Evolutionary conservation across 1,284 basidiomycete species (phyloP).

Genomic region (Rhodotorula sp.): DNA sequence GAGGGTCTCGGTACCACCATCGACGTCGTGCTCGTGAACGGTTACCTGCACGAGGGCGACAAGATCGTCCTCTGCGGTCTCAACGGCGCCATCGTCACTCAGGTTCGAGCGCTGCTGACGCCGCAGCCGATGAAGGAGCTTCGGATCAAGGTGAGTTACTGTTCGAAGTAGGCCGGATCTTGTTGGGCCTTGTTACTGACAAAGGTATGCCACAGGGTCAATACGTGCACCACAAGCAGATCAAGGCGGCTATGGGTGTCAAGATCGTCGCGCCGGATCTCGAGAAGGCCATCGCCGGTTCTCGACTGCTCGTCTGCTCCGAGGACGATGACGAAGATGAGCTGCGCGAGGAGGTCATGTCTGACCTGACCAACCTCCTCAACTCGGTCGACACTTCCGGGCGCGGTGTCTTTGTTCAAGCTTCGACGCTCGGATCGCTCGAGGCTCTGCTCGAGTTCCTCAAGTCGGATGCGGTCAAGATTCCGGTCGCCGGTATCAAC

Average conservation of each 20-base stretch:
- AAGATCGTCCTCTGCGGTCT: constrained; percentile 95
- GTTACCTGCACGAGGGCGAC: constrained; percentile 88
- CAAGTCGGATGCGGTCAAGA: constrained; percentile 68
- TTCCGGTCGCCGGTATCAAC: constrained; percentile 93
- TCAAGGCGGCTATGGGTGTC: constrained; percentile 96
- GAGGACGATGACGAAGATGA: constrained; percentile 97
- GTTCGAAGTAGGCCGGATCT: constrained; percentile 21
- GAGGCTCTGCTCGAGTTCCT: constrained; percentile 97
- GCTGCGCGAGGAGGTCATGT: constrained; percentile 92
- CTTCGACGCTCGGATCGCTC: constrained; percentile 94
- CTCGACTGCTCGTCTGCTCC: constrained; percentile 83
- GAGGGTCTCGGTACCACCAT: constrained; percentile 98
- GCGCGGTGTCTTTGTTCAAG: constrained; percentile 95
- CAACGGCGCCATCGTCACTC: constrained; percentile 96
- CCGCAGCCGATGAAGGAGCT: constrained; percentile 95
- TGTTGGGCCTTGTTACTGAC: neutral
- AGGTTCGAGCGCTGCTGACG: constrained; percentile 89
- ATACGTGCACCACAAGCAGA: constrained; percentile 97
- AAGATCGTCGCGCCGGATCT: constrained; percentile 95
- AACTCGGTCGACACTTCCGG: constrained; percentile 94
- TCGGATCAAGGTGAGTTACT: constrained; percentile 74
- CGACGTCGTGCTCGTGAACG: constrained; percentile 95
- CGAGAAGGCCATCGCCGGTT: constrained; percentile 99
- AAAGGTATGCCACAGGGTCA: constrained; percentile 62
- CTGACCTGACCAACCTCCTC: constrained; percentile 84